Evolutionary conservation across 441 rosid genomes (phyloP).

Genomic region (Cnidoscolus chayamansa): DNA sequence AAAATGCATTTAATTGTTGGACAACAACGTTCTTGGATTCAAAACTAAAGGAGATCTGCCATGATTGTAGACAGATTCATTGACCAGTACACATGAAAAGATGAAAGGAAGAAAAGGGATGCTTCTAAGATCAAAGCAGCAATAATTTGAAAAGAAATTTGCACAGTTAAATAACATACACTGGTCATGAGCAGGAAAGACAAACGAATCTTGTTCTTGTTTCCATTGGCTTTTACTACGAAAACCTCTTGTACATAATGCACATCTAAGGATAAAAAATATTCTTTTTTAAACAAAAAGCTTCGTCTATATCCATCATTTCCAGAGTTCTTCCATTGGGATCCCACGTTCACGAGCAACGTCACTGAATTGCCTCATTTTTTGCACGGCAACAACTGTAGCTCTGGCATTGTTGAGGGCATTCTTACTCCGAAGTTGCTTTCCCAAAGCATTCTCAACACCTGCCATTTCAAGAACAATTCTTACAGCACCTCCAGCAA

Average conservation of each 20-base stretch:
- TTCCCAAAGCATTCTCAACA: conserved; percentile 31
- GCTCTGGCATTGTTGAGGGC: conserved; percentile 80
- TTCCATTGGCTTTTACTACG: conserved; percentile 15
- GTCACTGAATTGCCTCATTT: conserved; percentile 68
- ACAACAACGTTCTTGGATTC: no score
- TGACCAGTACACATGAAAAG: no score
- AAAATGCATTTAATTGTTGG: no score
- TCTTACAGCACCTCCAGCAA: conserved; percentile 93
- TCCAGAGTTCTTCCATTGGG: conserved; percentile 94
- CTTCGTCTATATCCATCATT: conserved; percentile 33
- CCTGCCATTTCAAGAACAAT: conserved; percentile 95
- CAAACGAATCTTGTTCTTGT: conserved; percentile 16
- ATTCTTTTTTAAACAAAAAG: conserved; percentile 16
- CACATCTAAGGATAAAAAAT: conserved; percentile 4
- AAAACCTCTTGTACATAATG: conserved; percentile 25
- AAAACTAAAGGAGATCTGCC: background rate
- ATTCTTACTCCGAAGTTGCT: conserved; percentile 7
- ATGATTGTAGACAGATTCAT: background rate
- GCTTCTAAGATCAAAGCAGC: background rate
- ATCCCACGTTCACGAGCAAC: conserved; percentile 87
- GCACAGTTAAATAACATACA: conserved; percentile 9
- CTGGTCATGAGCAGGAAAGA: conserved; percentile 5
- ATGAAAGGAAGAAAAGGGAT: background rate
- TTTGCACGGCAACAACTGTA: conserved; percentile 64
- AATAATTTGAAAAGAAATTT: background rate